Evolutionary conservation across 305 asterid species (phyloP).

Genomic region (Fraxinus floribunda): DNA sequence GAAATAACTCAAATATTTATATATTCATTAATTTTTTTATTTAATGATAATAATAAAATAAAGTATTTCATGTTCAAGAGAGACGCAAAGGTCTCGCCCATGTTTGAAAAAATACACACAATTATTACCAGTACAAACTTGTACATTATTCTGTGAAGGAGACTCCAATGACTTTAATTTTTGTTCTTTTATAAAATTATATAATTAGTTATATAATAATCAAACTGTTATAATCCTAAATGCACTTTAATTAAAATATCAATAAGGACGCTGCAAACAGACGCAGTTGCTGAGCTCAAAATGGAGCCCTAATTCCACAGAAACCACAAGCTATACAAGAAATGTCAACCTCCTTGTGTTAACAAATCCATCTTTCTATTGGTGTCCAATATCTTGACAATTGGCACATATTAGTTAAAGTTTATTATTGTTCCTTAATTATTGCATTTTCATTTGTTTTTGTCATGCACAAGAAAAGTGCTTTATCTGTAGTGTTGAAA

Average conservation of each 20-base stretch:
- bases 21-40: not conserved
- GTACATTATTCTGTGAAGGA: not conserved
- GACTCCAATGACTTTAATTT: not conserved
- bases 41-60: not conserved
- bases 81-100: not conserved
- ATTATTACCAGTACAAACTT: not conserved
- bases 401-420: not conserved
- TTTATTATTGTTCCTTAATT: not conserved
- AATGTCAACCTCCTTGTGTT: not conserved
- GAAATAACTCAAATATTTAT: not conserved
- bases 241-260: conserved; percentile 32
- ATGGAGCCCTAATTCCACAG: conserved; percentile 10
- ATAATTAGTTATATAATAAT: conserved; percentile 1
- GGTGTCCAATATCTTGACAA: not conserved
- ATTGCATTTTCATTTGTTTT: not conserved
- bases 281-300: conserved; percentile 41
- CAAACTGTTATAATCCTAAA: conserved; percentile 29
- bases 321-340: not conserved
- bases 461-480: not conserved
- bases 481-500: not conserved
- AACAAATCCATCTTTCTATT: not conserved
- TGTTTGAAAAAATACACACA: not conserved
- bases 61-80: not conserved
- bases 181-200: not conserved
- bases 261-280: conserved; percentile 25